phyloP scores from a whole-genome alignment of 192 early-diverging fungal genomes.

The Coemansia furcata region DNA sequence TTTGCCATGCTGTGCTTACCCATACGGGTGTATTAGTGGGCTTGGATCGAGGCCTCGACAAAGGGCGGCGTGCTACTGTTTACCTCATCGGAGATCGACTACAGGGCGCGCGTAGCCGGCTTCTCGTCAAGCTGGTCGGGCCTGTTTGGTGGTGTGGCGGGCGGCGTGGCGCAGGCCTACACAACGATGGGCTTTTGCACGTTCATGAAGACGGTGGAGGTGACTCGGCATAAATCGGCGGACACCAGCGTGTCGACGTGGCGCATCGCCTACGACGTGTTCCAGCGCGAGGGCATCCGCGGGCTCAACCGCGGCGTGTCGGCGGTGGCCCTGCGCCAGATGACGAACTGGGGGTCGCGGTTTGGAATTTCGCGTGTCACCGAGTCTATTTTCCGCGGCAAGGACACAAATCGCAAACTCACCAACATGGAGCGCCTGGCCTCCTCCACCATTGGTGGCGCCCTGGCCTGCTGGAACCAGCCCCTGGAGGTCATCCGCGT shows the following conservation, averaged over 20 bases:
- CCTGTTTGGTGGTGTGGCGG: constrained; percentile 90
- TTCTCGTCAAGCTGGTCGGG: constrained; percentile 63
- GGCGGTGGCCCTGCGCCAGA: constrained; percentile 95
- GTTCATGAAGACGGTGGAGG: constrained; percentile 99
- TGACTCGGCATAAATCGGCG: constrained; percentile 88
- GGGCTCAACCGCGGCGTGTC: constrained; percentile 99
- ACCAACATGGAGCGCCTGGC: constrained; percentile 42
- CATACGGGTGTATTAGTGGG: constrained; percentile 42
- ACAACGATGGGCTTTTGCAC: constrained; percentile 99
- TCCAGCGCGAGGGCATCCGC: constrained; percentile 86
- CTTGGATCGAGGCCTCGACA: constrained; percentile 79
- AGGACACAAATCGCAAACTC: constrained; percentile 66
- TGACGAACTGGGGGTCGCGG: constrained; percentile 99
- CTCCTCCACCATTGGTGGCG: constrained; percentile 85
- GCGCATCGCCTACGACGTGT: constrained; percentile 85
- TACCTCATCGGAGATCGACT: constrained; percentile 71
- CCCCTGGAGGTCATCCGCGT: constrained; percentile 99
- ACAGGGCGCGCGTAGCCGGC: constrained; percentile 47
- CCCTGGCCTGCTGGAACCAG: constrained; percentile 96
- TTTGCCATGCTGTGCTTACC: not conserved
- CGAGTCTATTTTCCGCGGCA: constrained; percentile 57
- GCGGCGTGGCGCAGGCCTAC: constrained; percentile 94
- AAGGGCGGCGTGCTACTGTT: constrained; percentile 81
- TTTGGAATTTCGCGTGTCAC: constrained; percentile 80
- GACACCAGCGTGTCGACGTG: constrained; percentile 71